A percentile compares a stretch with the other conserved stretches of the same genome.
Evolutionary conservation across 2,329 filamentous ascomycete species (phyloP).

Genomic region (Emydomyces testavorans): DNA sequence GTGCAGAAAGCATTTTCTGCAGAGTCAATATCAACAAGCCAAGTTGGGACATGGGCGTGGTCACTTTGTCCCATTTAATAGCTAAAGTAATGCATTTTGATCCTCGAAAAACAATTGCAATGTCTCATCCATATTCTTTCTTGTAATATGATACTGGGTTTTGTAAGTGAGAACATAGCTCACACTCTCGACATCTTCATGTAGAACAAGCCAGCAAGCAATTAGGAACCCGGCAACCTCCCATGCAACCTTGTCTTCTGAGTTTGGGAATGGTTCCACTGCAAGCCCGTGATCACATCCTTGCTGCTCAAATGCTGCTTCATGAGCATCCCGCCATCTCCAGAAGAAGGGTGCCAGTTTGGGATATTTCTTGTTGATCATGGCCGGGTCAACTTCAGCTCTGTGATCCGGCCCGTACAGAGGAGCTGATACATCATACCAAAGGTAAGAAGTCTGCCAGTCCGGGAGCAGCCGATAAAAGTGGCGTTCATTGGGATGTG

Average conservation of each 20-base stretch:
- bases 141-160: too few species aligned
- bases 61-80: too few species aligned
- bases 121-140: too few species aligned
- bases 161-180: too few species aligned
- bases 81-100: too few species aligned
- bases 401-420: background rate
- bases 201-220: slow-evolving; percentile 11
- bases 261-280: slow-evolving; percentile 6
- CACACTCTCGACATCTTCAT: slow-evolving; percentile 10
- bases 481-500: too few species aligned
- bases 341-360: slow-evolving; percentile 9
- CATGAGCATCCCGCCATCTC: slow-evolving; percentile 9
- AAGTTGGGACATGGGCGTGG: too few species aligned
- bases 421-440: slow-evolving; percentile 5
- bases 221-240: slow-evolving; percentile 11
- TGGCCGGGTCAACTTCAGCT: slow-evolving; percentile 6
- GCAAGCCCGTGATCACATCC: background rate
- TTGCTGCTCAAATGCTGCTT: slow-evolving; percentile 1
- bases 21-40: too few species aligned
- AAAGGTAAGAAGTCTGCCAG: slow-evolving; percentile 11
- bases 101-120: too few species aligned
- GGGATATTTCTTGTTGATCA: slow-evolving; percentile 8
- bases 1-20: too few species aligned
- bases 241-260: slow-evolving; percentile 1
- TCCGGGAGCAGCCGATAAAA: slow-evolving; percentile 17